Percentiles rank a stretch among this genome's conserved stretches.
Evolutionary conservation across 495 filamentous ascomycete genomes (phyloP).

Genomic region (Hypoxylon rickii): DNA sequence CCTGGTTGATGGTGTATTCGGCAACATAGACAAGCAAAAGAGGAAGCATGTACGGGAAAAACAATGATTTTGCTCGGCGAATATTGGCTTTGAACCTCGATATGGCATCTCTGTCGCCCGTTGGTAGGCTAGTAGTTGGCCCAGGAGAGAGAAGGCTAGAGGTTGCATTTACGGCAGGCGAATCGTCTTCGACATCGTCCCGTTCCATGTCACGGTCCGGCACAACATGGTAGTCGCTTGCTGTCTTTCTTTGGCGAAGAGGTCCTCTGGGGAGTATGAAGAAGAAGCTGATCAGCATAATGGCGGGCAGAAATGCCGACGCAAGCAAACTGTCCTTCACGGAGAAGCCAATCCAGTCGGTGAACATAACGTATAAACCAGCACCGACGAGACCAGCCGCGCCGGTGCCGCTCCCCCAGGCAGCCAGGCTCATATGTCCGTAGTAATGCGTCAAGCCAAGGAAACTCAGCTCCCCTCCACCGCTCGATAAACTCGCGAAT

Average conservation of each 20-base stretch:
- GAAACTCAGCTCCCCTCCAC: slow-evolving; percentile 87
- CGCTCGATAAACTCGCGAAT: slow-evolving; percentile 82
- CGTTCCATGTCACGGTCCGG: slow-evolving; percentile 49
- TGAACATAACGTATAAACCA: slow-evolving; percentile 82
- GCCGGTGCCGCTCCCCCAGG: slow-evolving; percentile 93
- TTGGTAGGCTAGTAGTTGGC: slow-evolving; percentile 28
- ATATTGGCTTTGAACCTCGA: slow-evolving; percentile 52
- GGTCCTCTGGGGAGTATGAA: slow-evolving; percentile 69
- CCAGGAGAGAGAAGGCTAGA: slow-evolving; percentile 47
- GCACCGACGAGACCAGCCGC: slow-evolving; percentile 87
- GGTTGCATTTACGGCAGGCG: slow-evolving; percentile 31
- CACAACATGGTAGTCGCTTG: slow-evolving; percentile 49
- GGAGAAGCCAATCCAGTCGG: slow-evolving; percentile 72
- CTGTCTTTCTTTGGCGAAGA: slow-evolving; percentile 45
- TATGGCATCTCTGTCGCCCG: slow-evolving; percentile 28
- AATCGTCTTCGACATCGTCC: slow-evolving; percentile 43
- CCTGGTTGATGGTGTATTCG: slow-evolving; percentile 97
- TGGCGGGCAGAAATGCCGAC: slow-evolving; percentile 74
- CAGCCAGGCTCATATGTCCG: slow-evolving; percentile 84
- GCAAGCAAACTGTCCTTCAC: slow-evolving; percentile 72
- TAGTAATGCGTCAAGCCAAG: slow-evolving; percentile 92
- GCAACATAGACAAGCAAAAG: slow-evolving; percentile 90
- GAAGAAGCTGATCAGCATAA: slow-evolving; percentile 90
- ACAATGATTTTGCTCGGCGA: slow-evolving; percentile 47
- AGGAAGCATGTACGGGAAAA: slow-evolving; percentile 77